Percentiles rank a stretch among this genome's conserved stretches.
phyloP scores from a whole-genome alignment of 1,284 basidiomycete species.

The Cryptococcus jaspeensis region DNA sequence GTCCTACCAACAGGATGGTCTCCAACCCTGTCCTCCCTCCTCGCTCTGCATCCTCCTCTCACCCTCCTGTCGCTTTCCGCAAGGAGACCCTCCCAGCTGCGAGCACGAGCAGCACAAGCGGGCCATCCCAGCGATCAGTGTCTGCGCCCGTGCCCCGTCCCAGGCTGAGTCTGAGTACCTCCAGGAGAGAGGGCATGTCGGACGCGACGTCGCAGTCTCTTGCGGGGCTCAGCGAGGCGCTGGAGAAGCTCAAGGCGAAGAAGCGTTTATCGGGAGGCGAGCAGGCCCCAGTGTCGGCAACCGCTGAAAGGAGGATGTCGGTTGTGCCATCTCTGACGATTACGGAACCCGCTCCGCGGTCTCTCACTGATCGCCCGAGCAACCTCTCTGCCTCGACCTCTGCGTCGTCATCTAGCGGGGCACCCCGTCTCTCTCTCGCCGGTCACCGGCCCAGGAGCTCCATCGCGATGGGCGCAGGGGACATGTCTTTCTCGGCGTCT shows the following conservation, averaged over 20 bases:
- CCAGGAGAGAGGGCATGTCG: conserved; percentile 33
- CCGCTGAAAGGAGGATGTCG: neutral
- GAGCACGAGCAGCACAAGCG: too few relatives aligned
- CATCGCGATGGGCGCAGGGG: conserved; percentile 3
- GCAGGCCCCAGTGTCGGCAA: neutral
- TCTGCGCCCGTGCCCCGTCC: conserved; percentile 24
- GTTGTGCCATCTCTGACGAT: conserved; percentile 3
- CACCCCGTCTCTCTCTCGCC: conserved; percentile 6
- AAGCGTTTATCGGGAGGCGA: conserved; percentile 5
- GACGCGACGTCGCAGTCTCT: conserved; percentile 41
- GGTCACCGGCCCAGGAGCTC: conserved; percentile 26
- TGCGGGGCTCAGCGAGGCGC: conserved; percentile 37
- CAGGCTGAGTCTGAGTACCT: conserved; percentile 17
- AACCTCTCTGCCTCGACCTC: conserved; percentile 11
- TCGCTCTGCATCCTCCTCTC: conserved; percentile 12
- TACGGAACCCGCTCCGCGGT: neutral
- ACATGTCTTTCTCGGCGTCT: conserved; percentile 1
- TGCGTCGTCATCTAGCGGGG: neutral
- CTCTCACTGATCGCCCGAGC: conserved; percentile 5
- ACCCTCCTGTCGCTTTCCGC: neutral
- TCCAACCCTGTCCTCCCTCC: conserved; percentile 37
- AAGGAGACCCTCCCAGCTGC: neutral
- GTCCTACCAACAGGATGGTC: conserved; percentile 36
- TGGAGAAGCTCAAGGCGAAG: conserved; percentile 42
- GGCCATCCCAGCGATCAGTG: conserved; percentile 18